phyloP scores from a whole-genome alignment of 2,329 filamentous ascomycete genomes.

The Aureobasidium leucospermi region DNA sequence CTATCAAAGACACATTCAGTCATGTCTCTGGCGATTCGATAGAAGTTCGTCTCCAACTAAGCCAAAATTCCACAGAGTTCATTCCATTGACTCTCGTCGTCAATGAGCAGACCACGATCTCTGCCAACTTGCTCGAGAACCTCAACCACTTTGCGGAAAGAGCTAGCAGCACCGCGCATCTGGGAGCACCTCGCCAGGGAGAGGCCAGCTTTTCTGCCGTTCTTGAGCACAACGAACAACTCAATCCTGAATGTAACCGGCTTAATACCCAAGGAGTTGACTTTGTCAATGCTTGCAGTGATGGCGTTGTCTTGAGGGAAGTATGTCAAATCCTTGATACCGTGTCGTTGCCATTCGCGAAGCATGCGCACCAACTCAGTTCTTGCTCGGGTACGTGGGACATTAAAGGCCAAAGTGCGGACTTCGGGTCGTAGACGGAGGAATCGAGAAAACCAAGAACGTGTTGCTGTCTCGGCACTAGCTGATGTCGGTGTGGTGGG shows the following conservation, averaged over 20 bases:
- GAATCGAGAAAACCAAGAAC: slow-evolving; percentile 83
- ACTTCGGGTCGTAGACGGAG: slow-evolving; percentile 82
- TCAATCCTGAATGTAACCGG: slow-evolving; percentile 83
- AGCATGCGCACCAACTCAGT: slow-evolving; percentile 70
- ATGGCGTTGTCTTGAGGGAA: slow-evolving; percentile 75
- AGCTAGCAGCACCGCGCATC: slow-evolving; percentile 83
- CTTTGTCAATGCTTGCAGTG: slow-evolving; percentile 65
- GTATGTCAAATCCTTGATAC: slow-evolving; percentile 70
- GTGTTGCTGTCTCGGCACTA: slow-evolving; percentile 30
- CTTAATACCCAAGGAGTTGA: slow-evolving; percentile 76
- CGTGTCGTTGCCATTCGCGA: slow-evolving; percentile 66
- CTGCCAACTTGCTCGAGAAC: slow-evolving; percentile 64
- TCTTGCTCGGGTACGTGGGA: slow-evolving; percentile 64
- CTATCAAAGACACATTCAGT: too few relatives aligned
- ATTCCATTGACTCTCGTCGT: slow-evolving; percentile 42
- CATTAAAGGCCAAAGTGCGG: slow-evolving; percentile 65
- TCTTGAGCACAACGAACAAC: slow-evolving; percentile 82
- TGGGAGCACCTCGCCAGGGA: slow-evolving; percentile 82
- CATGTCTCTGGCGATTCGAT: background rate
- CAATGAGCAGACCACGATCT: slow-evolving; percentile 58
- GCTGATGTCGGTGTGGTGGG: slow-evolving; percentile 25
- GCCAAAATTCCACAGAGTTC: slow-evolving; percentile 36
- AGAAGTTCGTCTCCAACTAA: background rate
- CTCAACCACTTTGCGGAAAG: slow-evolving; percentile 76
- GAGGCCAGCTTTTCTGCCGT: slow-evolving; percentile 67